phyloP scores from a whole-genome alignment of 2,329 filamentous ascomycete species.

The Microdochium paspali region DNA sequence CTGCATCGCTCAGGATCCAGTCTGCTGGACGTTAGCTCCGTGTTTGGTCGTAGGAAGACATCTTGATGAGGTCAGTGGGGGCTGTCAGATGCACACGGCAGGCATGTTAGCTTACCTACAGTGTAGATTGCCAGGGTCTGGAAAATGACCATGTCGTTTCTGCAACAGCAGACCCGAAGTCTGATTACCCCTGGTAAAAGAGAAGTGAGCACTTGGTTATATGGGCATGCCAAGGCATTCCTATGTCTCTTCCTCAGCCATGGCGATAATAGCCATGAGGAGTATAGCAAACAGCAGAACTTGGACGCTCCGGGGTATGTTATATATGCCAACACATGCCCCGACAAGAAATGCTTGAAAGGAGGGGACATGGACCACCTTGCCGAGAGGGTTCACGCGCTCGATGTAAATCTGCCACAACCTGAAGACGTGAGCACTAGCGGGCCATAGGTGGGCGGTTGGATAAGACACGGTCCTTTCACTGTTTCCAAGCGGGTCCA shows the following conservation, averaged over 20 bases:
- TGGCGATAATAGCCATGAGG: slow-evolving; percentile 29
- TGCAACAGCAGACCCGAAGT: slow-evolving; percentile 20
- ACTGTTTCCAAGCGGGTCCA: slow-evolving; percentile 21
- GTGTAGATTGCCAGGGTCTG: slow-evolving; percentile 23
- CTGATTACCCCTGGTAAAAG: slow-evolving; percentile 10
- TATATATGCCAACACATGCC: slow-evolving; percentile 28
- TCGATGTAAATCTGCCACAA: slow-evolving; percentile 46
- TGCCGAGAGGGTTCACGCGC: slow-evolving; percentile 47
- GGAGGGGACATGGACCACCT: slow-evolving; percentile 43
- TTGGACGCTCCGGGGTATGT: slow-evolving; percentile 27
- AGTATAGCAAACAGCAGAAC: slow-evolving; percentile 38
- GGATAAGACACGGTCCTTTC: slow-evolving; percentile 29
- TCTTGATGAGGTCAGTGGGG: slow-evolving; percentile 6
- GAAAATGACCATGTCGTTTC: slow-evolving; percentile 20
- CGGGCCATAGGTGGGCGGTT: slow-evolving; percentile 14
- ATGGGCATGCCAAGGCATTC: slow-evolving; percentile 7
- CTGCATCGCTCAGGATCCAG: slow-evolving; percentile 22
- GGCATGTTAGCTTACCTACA: slow-evolving; percentile 6
- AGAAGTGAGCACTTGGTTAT: slow-evolving; percentile 7
- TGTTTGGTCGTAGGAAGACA: slow-evolving; percentile 5
- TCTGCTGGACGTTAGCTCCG: slow-evolving; percentile 14
- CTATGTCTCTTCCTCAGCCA: slow-evolving; percentile 26
- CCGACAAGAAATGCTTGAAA: slow-evolving; percentile 37
- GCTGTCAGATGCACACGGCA: slow-evolving; percentile 3
- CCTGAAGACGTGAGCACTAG: slow-evolving; percentile 31